Base-by-base conservation (phyloP, 2,329 filamentous ascomycete genomes). In the Aspergillus niger region DNA sequence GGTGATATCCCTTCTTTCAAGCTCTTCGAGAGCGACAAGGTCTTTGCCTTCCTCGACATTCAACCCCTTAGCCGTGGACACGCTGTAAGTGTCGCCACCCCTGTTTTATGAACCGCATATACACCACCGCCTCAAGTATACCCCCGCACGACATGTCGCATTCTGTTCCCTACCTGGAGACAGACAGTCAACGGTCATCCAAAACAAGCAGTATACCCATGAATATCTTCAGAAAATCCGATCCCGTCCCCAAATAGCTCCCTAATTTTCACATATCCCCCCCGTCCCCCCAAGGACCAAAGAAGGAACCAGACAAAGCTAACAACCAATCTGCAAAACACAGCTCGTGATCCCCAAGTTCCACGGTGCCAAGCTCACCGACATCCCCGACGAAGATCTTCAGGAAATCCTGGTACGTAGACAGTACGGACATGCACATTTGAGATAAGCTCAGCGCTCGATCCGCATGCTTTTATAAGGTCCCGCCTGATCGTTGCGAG, bases 1-100 rank as follows among this genome's bases (percentile, higher is more conserved):
- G 93, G 93, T 67, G 94, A 98, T 63, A 97, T 99, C 76, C 95
- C 95, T 52, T 94, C 88, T 69, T 89, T 98, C 83, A 99, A 97
- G 85, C 88, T 99, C 79, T 93, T 91, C 75, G 95, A 99, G 81
- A 95, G 86, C 70, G 91, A 96, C 39, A 97, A 94, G 81, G 91
- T 94, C 49, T 84, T 97, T 64, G 95, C 95, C 8, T 99, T 99
- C 78, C 89, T 99, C 67, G 95, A 99, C 77, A 97, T 99, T 79
- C 89, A 92, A 66, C 95, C 95, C 3, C 81, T 98, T 22, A 92
- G 89, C 77, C 86, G 86, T 73, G 95, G 95, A 59, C 95, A 99
- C 74, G 91, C 93, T 67, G 94, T 97, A 83, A 71, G 87, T 77
- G 51, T 24, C 59, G 17, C 22, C 38, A 56, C 41, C 7, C 28